Conservation (phyloP, 352 stramenopile genomes). For the Thraustochytrium striatum region DNA sequence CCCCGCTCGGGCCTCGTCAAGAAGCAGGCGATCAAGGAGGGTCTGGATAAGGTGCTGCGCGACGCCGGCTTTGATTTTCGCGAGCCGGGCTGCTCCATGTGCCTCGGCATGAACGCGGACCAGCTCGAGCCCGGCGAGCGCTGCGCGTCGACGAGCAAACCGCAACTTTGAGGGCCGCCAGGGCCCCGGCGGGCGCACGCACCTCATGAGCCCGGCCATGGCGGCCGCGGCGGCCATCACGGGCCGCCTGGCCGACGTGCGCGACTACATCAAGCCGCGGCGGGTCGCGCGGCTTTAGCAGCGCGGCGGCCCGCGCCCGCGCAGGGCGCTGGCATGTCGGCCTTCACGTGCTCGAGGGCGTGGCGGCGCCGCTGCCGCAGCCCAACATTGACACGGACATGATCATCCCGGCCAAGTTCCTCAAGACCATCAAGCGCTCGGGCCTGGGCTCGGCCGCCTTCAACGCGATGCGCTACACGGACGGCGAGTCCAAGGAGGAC, state of each 20-base stretch:
- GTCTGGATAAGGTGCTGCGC: conserved; percentile 69
- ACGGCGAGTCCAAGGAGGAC: conserved; percentile 65
- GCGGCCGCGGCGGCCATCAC: conserved; percentile 65
- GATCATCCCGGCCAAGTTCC: conserved; percentile 77
- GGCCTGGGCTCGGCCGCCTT: conserved; percentile 71
- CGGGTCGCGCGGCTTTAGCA: conserved; percentile 22
- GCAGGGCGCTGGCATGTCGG: conserved; percentile 58
- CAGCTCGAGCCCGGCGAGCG: conserved; percentile 70
- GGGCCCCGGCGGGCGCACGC: conserved; percentile 67
- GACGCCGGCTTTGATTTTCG: conserved; percentile 73
- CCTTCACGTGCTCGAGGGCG: conserved; percentile 64
- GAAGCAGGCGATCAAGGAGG: conserved; percentile 68
- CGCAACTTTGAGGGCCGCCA: conserved; percentile 76
- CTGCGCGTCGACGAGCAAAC: conserved; percentile 72
- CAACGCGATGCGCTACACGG: conserved; percentile 67
- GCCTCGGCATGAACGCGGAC: conserved; percentile 73
- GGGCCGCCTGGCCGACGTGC: conserved; percentile 66
- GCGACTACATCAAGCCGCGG: conserved; percentile 61
- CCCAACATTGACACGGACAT: conserved; percentile 79
- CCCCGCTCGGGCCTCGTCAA: conserved; percentile 71
- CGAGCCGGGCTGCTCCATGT: conserved; percentile 75
- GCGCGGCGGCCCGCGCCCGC: not conserved
- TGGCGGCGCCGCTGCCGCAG: conserved; percentile 67
- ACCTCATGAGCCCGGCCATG: conserved; percentile 71
- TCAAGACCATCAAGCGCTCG: conserved; percentile 73